A percentile compares a stretch with the other conserved stretches of the same genome.
phyloP scores from a whole-genome alignment of 2,329 filamentous ascomycete genomes.

The Aspergillus spinulosporus region DNA sequence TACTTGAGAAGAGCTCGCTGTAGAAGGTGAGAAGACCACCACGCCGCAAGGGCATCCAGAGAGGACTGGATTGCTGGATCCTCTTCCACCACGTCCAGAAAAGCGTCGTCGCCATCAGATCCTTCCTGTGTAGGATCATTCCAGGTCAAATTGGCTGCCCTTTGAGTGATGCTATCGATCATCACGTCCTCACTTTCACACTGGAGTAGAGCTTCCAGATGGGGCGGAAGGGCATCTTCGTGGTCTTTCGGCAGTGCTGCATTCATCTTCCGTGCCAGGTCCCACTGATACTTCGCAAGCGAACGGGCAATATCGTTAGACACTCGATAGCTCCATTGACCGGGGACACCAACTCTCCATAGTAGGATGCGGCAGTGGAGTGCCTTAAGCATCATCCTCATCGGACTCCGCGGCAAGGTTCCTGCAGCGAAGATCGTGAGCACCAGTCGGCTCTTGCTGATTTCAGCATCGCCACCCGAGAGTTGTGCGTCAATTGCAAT shows the following conservation, averaged over 20 bases:
- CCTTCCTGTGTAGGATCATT: constrained; percentile 73
- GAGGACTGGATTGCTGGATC: constrained; percentile 83
- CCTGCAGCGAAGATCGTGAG: constrained; percentile 85
- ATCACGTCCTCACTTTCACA: constrained; percentile 81
- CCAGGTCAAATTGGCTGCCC: constrained; percentile 87
- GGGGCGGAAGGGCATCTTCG: constrained; percentile 71
- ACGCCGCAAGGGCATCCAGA: constrained; percentile 85
- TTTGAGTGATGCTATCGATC: constrained; percentile 73
- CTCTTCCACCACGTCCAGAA: constrained; percentile 80
- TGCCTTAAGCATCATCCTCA: constrained; percentile 85
- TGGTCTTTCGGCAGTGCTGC: constrained; percentile 49
- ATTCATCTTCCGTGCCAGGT: constrained; percentile 68
- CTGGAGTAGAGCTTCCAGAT: constrained; percentile 73
- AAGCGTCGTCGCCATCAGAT: constrained; percentile 62
- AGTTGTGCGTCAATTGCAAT: constrained; percentile 92
- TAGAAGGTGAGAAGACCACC: constrained; percentile 77
- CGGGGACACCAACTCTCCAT: constrained; percentile 71
- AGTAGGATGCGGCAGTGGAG: constrained; percentile 87
- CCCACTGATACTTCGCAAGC: constrained; percentile 76
- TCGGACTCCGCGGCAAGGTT: constrained; percentile 79
- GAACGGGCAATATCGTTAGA: constrained; percentile 71
- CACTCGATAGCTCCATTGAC: constrained; percentile 62
- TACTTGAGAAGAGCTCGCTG: constrained; percentile 67
- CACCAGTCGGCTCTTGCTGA: constrained; percentile 82
- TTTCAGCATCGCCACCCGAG: constrained; percentile 83